Percentiles rank a stretch among this genome's conserved stretches.
Evolutionary conservation across 805 yeast genomes (phyloP).

Genomic region (Nakazawaea peltata): DNA sequence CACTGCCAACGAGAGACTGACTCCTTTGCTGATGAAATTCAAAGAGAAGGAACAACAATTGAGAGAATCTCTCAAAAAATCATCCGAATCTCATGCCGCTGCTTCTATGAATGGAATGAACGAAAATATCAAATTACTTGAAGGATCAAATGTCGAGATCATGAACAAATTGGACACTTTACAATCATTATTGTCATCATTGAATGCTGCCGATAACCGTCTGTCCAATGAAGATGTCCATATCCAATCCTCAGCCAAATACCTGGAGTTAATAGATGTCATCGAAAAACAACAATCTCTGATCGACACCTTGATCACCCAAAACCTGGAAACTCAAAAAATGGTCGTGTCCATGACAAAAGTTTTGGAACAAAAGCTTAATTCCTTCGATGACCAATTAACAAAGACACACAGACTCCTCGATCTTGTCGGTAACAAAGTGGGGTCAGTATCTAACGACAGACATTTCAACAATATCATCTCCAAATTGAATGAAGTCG

Average conservation of each 20-base stretch:
- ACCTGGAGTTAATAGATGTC: slow-evolving; percentile 14
- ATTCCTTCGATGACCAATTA: slow-evolving; percentile 5
- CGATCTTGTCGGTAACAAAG: slow-evolving; percentile 4
- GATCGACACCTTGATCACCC: background rate
- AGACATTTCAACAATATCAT: slow-evolving; percentile 6
- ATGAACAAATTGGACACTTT: slow-evolving; percentile 7
- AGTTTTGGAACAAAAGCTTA: slow-evolving; percentile 1
- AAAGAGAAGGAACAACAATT: slow-evolving; percentile 14
- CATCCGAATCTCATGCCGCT: background rate
- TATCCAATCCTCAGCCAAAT: slow-evolving; percentile 22
- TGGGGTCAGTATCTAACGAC: slow-evolving; percentile 4
- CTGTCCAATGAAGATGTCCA: slow-evolving; percentile 14
- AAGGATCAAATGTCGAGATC: slow-evolving; percentile 3
- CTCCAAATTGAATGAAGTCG: slow-evolving; percentile 9
- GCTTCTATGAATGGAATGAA: background rate
- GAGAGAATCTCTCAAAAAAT: slow-evolving; percentile 9
- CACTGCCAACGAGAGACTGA: background rate
- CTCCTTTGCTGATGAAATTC: slow-evolving; percentile 10
- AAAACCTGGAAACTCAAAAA: background rate
- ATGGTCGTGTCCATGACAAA: background rate
- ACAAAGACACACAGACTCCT: background rate
- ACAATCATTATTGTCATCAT: background rate
- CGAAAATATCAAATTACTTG: slow-evolving; percentile 2
- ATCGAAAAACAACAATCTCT: slow-evolving; percentile 4
- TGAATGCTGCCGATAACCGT: background rate